phyloP scores from a whole-genome alignment of 164 flowering plant species.

The Macadamia tetraphylla region DNA sequence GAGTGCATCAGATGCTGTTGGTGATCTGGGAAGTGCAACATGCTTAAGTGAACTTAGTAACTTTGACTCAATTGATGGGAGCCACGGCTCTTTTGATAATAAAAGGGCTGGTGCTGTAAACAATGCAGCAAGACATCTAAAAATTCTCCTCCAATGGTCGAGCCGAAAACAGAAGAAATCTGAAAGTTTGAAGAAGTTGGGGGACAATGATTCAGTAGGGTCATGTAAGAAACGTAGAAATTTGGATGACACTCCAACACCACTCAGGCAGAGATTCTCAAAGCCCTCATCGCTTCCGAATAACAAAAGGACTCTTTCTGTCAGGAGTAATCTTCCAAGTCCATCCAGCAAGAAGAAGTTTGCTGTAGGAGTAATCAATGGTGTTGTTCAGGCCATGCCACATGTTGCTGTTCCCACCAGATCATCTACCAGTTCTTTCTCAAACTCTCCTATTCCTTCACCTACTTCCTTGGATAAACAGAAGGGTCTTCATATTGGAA shows the following conservation, averaged over 20 bases:
- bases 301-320: slow-evolving; percentile 66
- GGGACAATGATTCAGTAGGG: slow-evolving; percentile 25
- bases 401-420: slow-evolving; percentile 19
- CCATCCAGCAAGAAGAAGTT: slow-evolving; percentile 65
- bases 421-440: slow-evolving; percentile 39
- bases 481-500: slow-evolving; percentile 12
- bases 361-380: slow-evolving; percentile 64
- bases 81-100: slow-evolving; percentile 7
- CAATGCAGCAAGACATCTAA: slow-evolving; percentile 53
- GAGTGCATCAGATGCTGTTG: slow-evolving; percentile 28
- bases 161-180: slow-evolving; percentile 36
- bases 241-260: slow-evolving; percentile 48
- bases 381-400: slow-evolving; percentile 61
- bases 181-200: slow-evolving; percentile 18
- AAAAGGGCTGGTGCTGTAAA: slow-evolving; percentile 35
- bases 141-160: slow-evolving; percentile 64
- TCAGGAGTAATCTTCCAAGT: slow-evolving; percentile 68
- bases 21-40: slow-evolving; percentile 29
- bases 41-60: slow-evolving; percentile 46
- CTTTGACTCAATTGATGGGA: slow-evolving; percentile 18
- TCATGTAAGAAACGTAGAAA: slow-evolving; percentile 31
- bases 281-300: slow-evolving; percentile 44
- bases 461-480: slow-evolving; percentile 26
- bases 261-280: slow-evolving; percentile 68
- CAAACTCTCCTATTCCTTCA: slow-evolving; percentile 43